Base-by-base conservation (phyloP, 345 rosid genomes). In the Schrenkiella parvula region DNA sequence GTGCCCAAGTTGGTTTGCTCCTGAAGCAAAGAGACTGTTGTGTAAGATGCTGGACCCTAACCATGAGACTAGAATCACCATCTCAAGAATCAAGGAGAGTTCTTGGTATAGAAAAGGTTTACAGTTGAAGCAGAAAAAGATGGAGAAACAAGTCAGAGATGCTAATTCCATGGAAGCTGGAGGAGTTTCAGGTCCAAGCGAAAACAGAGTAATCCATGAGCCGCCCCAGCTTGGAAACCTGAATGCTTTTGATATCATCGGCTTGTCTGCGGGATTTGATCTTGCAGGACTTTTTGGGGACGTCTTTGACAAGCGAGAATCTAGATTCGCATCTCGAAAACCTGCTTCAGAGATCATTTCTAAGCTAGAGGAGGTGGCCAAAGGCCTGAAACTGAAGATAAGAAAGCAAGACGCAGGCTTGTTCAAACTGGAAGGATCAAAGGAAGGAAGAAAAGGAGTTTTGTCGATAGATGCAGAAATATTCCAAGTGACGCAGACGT, bases 231-330 rank as follows among this genome's bases (percentile, higher is more conserved):
- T 83, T 35, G 69, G 80, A 14, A 66, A 52, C 68, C 59, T 91
- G 77, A 91, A 86, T 43, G 97, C 95, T 46, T 90, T 90, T 41
- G 91, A 88, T 72, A 83, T 88, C 34, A 88, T 91, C 35, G 73
- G 88, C 5, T 77, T 85, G 23, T 84, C 97, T 43, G 73, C 82
- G 3, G 74, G 92, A 83, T 87, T 88, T 74, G 95, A 89, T 72
- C 79, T 91, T 17, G 80, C 84, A 18, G 81, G 91, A 38, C 76
- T 91, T 48, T 88, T 88, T 29, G 82, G 87, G 39, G 82, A 79
- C 13, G 55, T 26, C 3, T 53, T 63, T 47, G 73, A 39, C 14
- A 87, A 76, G 81, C 76, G 69, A 66, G 88, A 85, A 72, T 80
- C 84, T 12, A 84, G 87, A 66, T 91, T 91, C 70, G 75, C 88